phyloP scores from a whole-genome alignment of 257 asterid species.

The Cinchona pubescens region DNA sequence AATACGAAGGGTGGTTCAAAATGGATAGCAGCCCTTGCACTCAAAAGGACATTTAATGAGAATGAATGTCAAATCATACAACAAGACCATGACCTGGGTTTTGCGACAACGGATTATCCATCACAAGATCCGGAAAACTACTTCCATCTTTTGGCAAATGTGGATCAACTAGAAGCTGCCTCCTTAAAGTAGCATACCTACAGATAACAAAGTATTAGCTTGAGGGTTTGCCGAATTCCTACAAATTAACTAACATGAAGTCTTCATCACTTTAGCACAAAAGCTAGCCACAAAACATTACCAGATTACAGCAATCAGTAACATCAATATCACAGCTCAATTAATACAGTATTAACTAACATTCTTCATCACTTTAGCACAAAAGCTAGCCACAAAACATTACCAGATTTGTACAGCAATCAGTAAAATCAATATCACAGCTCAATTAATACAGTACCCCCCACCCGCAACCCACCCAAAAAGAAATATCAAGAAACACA shows the following conservation, averaged over 20 bases:
- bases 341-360: not conserved
- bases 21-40: not conserved
- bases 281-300: too few relatives aligned
- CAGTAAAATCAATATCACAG: not conserved
- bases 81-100: conserved; percentile 56
- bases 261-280: not conserved
- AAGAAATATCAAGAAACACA: not conserved
- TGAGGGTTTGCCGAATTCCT: not conserved
- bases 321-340: not conserved
- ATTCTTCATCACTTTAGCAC: not conserved
- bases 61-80: not conserved
- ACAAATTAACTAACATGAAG: not conserved
- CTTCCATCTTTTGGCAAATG: conserved; percentile 73
- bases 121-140: conserved; percentile 66
- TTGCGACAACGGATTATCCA: conserved; percentile 94
- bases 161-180: conserved; percentile 84
- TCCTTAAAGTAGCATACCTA: conserved; percentile 89
- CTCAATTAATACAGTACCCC: not conserved
- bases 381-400: not conserved
- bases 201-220: not conserved
- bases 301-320: not conserved
- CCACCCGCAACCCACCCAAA: too few relatives aligned
- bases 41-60: not conserved
- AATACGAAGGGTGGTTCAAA: not conserved
- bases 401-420: not conserved